Percentiles rank a stretch among this genome's conserved stretches.
Conservation (phyloP, 495 filamentous ascomycete genomes). For the Neurospora sp. region DNA sequence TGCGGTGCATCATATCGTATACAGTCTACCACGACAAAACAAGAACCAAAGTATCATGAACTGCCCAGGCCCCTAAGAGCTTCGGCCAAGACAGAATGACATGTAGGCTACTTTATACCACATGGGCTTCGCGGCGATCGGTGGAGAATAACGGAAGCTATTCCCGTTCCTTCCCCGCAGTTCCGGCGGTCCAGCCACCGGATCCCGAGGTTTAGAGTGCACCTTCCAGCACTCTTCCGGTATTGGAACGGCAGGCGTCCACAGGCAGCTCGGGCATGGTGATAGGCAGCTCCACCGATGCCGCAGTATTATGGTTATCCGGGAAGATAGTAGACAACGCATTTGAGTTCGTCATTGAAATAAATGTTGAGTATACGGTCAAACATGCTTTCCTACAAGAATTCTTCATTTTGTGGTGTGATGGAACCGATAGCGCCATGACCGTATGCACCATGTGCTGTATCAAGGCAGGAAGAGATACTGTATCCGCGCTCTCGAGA, state of each 20-base stretch:
- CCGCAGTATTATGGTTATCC: neutral
- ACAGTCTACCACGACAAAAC: neutral
- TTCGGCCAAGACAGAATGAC: neutral
- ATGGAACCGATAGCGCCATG: neutral
- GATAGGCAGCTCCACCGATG: neutral
- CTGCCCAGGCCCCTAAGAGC: neutral
- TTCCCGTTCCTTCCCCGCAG: neutral
- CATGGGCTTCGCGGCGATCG: neutral
- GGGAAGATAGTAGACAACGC: neutral
- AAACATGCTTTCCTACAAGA: neutral
- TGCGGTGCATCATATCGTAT: neutral
- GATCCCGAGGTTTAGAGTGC: neutral
- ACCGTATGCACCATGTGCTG: neutral
- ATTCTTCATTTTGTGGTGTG: neutral
- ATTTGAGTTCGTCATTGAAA: neutral
- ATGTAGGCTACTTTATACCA: neutral
- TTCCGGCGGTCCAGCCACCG: neutral
- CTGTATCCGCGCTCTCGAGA: neutral
- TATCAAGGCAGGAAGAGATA: neutral
- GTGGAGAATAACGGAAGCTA: neutral
- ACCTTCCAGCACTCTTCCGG: neutral
- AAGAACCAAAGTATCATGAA: neutral
- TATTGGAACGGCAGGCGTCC: neutral
- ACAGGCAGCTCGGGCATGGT: neutral
- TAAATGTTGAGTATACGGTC: neutral